Percentiles rank a stretch among this genome's conserved stretches.
These are phyloP conservation scores for Pyracantha coccinea DNA, from an alignment of 331 rosid genomes.

Conservation along the genomic window DNA sequence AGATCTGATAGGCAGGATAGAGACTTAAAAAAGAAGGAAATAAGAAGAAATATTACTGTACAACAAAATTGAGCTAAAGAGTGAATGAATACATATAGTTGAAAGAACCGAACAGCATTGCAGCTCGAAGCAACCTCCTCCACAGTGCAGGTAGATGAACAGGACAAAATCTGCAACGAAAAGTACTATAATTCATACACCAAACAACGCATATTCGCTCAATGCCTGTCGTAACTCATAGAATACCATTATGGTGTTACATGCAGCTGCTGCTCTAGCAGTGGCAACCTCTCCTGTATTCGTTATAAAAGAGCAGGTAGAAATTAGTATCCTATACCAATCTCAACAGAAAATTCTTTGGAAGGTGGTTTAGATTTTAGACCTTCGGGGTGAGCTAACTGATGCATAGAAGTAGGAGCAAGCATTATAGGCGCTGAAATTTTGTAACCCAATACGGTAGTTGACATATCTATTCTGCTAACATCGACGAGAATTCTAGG, in stretches of 20 bases:
- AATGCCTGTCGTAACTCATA: neutral
- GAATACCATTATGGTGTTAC: conserved; percentile 48
- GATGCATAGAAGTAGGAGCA: conserved; percentile 53
- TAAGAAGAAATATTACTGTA: neutral
- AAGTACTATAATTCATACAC: neutral
- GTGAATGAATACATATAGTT: conserved; percentile 40
- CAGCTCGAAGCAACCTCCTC: conserved; percentile 73
- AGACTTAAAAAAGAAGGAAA: neutral
- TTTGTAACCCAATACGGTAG: conserved; percentile 41
- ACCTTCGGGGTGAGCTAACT: conserved; percentile 62
- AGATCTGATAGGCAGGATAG: no score
- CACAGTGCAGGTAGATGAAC: conserved; percentile 35
- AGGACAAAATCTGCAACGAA: conserved; percentile 33
- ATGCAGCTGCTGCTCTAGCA: conserved; percentile 61
- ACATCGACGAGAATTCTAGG: conserved; percentile 56
- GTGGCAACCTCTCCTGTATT: conserved; percentile 58
- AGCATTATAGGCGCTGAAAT: conserved; percentile 52
- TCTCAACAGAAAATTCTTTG: neutral
- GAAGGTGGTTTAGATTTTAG: neutral
- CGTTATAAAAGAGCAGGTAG: neutral
- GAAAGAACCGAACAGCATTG: conserved; percentile 63
- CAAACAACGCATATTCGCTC: neutral
- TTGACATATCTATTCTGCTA: conserved; percentile 48
- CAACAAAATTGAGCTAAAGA: neutral
- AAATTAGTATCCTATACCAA: neutral